Conservation (phyloP, 208 protist species). For the Acanthamoeba triangularis region DNA sequence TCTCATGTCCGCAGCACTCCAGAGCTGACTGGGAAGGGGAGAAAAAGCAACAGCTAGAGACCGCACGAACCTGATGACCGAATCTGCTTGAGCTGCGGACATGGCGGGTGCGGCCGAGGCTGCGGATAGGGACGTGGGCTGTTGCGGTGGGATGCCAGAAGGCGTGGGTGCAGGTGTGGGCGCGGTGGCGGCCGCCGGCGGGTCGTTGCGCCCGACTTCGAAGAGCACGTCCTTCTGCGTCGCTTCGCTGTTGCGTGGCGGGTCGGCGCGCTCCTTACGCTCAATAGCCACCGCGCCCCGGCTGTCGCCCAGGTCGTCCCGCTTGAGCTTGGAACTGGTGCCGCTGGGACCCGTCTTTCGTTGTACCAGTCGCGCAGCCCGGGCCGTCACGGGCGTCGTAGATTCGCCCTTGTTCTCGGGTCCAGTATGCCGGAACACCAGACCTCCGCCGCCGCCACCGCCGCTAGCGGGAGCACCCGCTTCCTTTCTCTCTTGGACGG, state of each 20-base stretch:
- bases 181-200: background rate
- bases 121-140: background rate
- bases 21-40: background rate
- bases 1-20: no score
- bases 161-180: background rate
- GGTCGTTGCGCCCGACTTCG: background rate
- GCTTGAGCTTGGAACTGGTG: background rate
- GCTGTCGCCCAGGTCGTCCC: background rate
- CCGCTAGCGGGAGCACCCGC: background rate
- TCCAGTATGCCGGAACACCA: conserved; percentile 21
- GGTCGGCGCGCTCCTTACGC: background rate
- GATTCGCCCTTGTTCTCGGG: conserved; percentile 13
- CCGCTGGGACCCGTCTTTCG: conserved; percentile 1
- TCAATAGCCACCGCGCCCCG: background rate
- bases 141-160: background rate
- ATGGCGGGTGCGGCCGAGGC: background rate
- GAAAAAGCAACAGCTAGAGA: background rate
- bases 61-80: background rate
- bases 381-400: background rate
- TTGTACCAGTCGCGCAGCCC: conserved; percentile 1
- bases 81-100: background rate
- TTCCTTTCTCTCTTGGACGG: background rate
- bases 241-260: background rate
- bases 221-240: background rate
- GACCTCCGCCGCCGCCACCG: background rate